Evolutionary conservation across 2,329 filamentous ascomycete genomes (phyloP), one percentile per base, ranked within the genome.

Genomic region (Penicillium hesseltinei): DNA sequence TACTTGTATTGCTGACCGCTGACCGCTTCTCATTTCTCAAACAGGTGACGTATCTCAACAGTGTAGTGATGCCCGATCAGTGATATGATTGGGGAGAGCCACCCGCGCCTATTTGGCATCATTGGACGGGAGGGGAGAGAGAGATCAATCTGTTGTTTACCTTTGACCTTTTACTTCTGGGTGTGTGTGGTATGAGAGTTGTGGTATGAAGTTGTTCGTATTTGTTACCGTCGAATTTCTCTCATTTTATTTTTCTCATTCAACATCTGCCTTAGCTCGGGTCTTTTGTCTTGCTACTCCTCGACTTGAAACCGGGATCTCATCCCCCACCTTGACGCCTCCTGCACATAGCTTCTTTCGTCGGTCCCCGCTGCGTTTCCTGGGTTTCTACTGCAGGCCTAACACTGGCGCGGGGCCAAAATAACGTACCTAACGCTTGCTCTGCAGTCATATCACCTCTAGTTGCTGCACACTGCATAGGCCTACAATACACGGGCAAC

Each of bases 31-130:
- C 63, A 56, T 51, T 54, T 55, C 53, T 50, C 57, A 40, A 56
- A 62, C 64, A 90, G 88, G 79, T 91, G 52, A 84, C 85, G 31
- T 90, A 89, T 73, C 72, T 91, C 59, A 92, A 91, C 68, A 83
- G 80, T 57, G 81, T 89, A 43, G 87, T 90, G 57, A 89, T 89
- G 87, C 88, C 89, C 3, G 89, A 91, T 69, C 80, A 51, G 44
- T 65, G 59, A 58, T 33, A 43, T 49, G 51, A 57, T 57, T 54
- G 40, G 45, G 31, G 40, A 44, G 29, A 45, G 25, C 25, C 40
- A 51, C 46, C 39, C 39, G 53, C 47, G 47, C 11, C 39, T 51
- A 56, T 33, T 31, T 44, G 39, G 31, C 21, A 17, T 38, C 21
- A 17, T 38, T 40, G 38, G 44, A 51, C 11, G 47, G 25, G 35